Conservation (phyloP, 2,329 filamentous ascomycete species). For the Colletotrichum endophyticum region DNA sequence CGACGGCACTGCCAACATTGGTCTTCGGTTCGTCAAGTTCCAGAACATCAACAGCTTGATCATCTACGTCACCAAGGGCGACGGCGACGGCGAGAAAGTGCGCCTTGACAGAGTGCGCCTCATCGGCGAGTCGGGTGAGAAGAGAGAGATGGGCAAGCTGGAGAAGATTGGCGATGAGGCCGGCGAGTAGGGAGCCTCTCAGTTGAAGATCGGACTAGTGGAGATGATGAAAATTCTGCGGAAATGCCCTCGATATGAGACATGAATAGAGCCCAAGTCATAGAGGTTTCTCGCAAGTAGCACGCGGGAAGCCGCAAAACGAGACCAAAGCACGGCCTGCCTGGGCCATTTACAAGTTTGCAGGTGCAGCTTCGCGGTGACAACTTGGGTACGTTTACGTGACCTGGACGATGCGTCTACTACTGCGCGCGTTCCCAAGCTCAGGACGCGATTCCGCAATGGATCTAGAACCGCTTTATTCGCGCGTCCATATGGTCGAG, state of each 20-base stretch:
- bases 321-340: neutral
- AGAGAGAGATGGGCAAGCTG: conserved; percentile 90
- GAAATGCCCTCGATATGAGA: neutral
- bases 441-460: neutral
- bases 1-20: conserved; percentile 74
- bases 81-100: conserved; percentile 83
- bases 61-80: conserved; percentile 87
- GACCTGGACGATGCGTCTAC: neutral
- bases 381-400: neutral
- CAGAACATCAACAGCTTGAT: conserved; percentile 89
- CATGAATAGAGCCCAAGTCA: conserved; percentile 21
- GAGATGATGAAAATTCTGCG: neutral
- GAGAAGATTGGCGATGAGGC: conserved; percentile 88
- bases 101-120: conserved; percentile 80
- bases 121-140: conserved; percentile 89
- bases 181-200: conserved; percentile 52
- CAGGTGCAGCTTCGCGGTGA: neutral
- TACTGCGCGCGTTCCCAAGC: neutral
- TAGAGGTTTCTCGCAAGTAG: neutral
- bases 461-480: neutral
- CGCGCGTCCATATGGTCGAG: neutral
- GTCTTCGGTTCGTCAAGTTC: conserved; percentile 93
- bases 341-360: neutral
- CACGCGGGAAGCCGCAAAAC: neutral
- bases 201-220: neutral